Conservation (phyloP, 2,329 filamentous ascomycete genomes). For the Fusarium sp. region DNA sequence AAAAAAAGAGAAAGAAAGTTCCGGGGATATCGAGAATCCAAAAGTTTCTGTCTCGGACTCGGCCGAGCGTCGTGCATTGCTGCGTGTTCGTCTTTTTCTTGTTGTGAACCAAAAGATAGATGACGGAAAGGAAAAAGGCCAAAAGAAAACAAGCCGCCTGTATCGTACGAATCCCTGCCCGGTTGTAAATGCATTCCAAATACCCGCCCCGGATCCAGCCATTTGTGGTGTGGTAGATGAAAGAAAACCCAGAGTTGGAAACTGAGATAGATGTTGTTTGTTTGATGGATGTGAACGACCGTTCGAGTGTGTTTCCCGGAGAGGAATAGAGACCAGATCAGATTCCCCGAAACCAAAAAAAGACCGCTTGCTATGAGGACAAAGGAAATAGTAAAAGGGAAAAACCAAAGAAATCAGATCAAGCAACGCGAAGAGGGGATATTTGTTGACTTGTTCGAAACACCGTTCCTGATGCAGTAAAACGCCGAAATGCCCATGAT, state of each 20-base stretch:
- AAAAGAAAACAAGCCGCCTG: constrained; percentile 58
- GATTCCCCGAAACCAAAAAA: constrained; percentile 51
- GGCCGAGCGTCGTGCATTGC: constrained; percentile 70
- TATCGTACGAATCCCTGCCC: constrained; percentile 59
- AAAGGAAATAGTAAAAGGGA: constrained; percentile 52
- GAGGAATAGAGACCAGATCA: constrained; percentile 46
- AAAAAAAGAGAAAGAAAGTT: constrained; percentile 39
- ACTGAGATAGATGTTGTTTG: constrained; percentile 51
- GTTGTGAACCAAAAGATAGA: constrained; percentile 45
- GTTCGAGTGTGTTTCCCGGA: constrained; percentile 52
- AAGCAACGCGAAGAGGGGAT: constrained; percentile 50
- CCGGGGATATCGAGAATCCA: constrained; percentile 54
- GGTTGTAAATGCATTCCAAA: constrained; percentile 65
- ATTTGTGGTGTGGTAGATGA: constrained; percentile 59
- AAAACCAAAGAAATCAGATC: constrained; percentile 45
- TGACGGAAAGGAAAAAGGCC: constrained; percentile 45
- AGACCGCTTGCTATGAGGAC: constrained; percentile 61
- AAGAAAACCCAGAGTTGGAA: constrained; percentile 59
- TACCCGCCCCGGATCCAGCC: constrained; percentile 66
- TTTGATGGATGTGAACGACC: constrained; percentile 43
- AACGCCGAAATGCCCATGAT: constrained; percentile 55
- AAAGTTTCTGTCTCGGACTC: constrained; percentile 61
- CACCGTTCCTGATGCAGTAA: constrained; percentile 59
- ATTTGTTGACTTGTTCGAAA: constrained; percentile 53
- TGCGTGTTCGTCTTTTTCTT: constrained; percentile 71